Evolutionary conservation across 2,329 filamentous ascomycete species (phyloP), one percentile per base, ranked within the genome.

Genomic region (Colletotrichum lupini): DNA sequence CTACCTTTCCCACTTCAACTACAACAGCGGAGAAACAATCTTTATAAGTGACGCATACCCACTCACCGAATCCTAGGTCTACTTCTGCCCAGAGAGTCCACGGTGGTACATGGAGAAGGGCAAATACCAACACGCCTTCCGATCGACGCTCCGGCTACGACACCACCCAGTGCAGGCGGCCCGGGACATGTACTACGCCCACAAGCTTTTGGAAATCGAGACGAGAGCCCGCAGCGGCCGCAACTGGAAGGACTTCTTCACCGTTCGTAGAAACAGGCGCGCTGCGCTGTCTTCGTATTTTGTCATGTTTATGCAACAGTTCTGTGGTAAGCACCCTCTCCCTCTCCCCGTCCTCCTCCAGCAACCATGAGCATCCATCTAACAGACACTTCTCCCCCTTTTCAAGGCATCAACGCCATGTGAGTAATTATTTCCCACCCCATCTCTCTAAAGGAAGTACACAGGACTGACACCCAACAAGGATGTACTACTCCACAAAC

Each of bases 401-500:
- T 5, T 3, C 5, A n/a, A 53, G 60, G 61, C 0, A 81, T 91
- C 65, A 91, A 91, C 68, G 87, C 90, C 37, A 61, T 73, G 71
- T 60, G n/a, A 65, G 71, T 65, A n/a, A 28, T 5, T 7, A 7
- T 16, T 7, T 8, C 0, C 16, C 4, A 30, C 28, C 12, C 11
- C 6, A 14, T 7, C 2, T 6, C 42, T n/a, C 2, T 5, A 26
- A 26, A 26, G 26, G 4, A 3, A 46, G 42, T 4, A 8, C 2
- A n/a, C 16, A 9, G 7, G 8, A 35, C 59, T 73, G 42, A 64
- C 66, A 64, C 66, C 6, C 9, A 11, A 9, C 22, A 19, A 87
- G 90, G 37, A 87, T 87, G 0, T 90, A 89, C 76, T 90, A 90
- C 76, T 88, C 85, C 0, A 89, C 85, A 0, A 86, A 82, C 0